phyloP scores from a whole-genome alignment of 2,329 filamentous ascomycete genomes.

The Colletotrichum paranaense region DNA sequence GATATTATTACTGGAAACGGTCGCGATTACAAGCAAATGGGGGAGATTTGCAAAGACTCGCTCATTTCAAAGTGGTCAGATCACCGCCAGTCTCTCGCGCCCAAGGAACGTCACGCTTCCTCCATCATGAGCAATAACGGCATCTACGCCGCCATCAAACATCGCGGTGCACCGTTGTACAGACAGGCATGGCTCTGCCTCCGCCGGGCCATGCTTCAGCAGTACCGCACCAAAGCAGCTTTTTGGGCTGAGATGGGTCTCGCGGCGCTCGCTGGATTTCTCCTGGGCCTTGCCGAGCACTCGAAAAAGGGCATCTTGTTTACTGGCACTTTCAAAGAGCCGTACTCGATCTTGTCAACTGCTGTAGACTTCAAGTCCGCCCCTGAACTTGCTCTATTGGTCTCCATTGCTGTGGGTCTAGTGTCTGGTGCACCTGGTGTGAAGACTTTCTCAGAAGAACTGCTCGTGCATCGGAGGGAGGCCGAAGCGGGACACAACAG shows the following conservation, averaged over 20 bases:
- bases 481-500: slow-evolving; percentile 67
- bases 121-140: slow-evolving; percentile 52
- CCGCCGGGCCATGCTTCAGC: slow-evolving; percentile 64
- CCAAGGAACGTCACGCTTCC: slow-evolving; percentile 37
- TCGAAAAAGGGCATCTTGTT: slow-evolving; percentile 63
- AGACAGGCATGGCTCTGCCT: slow-evolving; percentile 66
- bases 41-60: slow-evolving; percentile 59
- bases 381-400: slow-evolving; percentile 64
- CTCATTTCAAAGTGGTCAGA: slow-evolving; percentile 61
- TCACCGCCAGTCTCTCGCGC: slow-evolving; percentile 44
- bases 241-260: slow-evolving; percentile 67
- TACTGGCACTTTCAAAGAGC: slow-evolving; percentile 60
- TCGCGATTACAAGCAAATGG: slow-evolving; percentile 57
- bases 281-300: slow-evolving; percentile 65
- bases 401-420: slow-evolving; percentile 65
- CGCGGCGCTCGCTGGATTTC: slow-evolving; percentile 60
- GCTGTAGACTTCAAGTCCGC: slow-evolving; percentile 62
- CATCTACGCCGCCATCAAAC: slow-evolving; percentile 57
- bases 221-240: slow-evolving; percentile 62
- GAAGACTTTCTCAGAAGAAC: slow-evolving; percentile 67
- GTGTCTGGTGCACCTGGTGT: slow-evolving; percentile 66
- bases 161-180: slow-evolving; percentile 59
- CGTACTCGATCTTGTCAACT: slow-evolving; percentile 62
- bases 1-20: slow-evolving; percentile 71
- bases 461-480: slow-evolving; percentile 65